phyloP scores from a whole-genome alignment of 768 basidiomycete genomes.

The Gloeophyllum trabeum region DNA sequence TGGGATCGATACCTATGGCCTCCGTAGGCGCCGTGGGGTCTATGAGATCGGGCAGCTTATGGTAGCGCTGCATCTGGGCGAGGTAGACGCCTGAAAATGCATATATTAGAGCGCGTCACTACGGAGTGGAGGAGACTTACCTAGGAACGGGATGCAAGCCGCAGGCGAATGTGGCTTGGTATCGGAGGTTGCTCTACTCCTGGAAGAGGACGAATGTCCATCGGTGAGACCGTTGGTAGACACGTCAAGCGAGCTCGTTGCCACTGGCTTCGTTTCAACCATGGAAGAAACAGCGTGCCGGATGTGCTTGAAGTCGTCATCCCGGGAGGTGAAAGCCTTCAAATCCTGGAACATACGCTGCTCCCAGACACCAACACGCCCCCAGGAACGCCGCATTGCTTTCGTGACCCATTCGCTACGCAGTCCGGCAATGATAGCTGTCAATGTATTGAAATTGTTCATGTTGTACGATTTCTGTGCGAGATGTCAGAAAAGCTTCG shows the following conservation, averaged over 20 bases:
- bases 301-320: conserved; percentile 67
- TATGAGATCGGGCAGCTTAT: conserved; percentile 65
- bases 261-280: conserved; percentile 52
- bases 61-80: conserved; percentile 53
- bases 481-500: not conserved
- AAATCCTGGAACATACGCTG: conserved; percentile 64
- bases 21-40: conserved; percentile 75
- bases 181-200: conserved; percentile 25
- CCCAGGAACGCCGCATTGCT: conserved; percentile 60
- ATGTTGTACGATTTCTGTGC: conserved; percentile 68
- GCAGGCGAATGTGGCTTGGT: conserved; percentile 29
- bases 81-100: conserved; percentile 56
- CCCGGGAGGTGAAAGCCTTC: conserved; percentile 48
- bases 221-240: conserved; percentile 34
- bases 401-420: conserved; percentile 55
- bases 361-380: conserved; percentile 58
- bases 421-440: conserved; percentile 72
- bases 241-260: conserved; percentile 38
- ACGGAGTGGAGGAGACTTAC: conserved; percentile 25
- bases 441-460: conserved; percentile 69
- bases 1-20: conserved; percentile 50
- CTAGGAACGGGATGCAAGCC: conserved; percentile 76
- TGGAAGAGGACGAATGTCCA: conserved; percentile 18
- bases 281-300: conserved; percentile 53
- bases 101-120: not conserved